A percentile compares a stretch with the other conserved stretches of the same genome.
These are phyloP conservation scores for Pyricularia sp. DNA, from an alignment of 2,329 filamentous ascomycete genomes.

Conservation along the genomic window DNA sequence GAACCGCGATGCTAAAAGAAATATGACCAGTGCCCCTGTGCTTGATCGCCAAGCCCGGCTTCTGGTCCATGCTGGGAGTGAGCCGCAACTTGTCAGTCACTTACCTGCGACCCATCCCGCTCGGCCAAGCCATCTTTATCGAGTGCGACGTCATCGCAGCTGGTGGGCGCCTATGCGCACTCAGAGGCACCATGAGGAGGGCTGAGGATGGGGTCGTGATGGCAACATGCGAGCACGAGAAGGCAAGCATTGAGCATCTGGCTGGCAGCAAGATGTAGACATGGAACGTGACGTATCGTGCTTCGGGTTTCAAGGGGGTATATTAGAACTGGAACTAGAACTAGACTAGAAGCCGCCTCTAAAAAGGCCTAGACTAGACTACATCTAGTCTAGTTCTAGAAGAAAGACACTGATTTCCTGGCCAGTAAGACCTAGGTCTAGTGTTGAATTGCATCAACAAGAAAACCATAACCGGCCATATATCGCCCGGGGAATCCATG, in stretches of 20 bases:
- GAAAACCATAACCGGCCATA: too few species aligned
- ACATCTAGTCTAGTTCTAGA: background rate
- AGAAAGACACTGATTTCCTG: background rate
- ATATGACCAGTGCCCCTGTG: constrained; percentile 33
- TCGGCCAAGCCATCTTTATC: constrained; percentile 40
- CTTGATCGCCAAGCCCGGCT: constrained; percentile 46
- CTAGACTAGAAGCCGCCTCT: background rate
- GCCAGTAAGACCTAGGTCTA: background rate
- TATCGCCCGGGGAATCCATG: too few species aligned
- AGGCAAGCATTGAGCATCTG: constrained; percentile 47
- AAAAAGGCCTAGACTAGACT: background rate
- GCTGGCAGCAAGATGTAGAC: constrained; percentile 2
- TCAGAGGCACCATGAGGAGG: constrained; percentile 45
- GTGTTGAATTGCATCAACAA: background rate
- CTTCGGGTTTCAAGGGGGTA: background rate
- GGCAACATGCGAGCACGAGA: constrained; percentile 54
- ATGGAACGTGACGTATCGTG: background rate
- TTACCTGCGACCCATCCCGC: constrained; percentile 53
- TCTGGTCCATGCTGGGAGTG: constrained; percentile 54
- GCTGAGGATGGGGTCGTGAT: constrained; percentile 42
- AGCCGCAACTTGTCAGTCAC: constrained; percentile 57
- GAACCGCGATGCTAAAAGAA: background rate
- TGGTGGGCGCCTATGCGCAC: constrained; percentile 42
- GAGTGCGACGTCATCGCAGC: constrained; percentile 48
- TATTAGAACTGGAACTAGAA: too few species aligned